These are phyloP conservation scores for Cruciata laevipes DNA, from an alignment of 257 asterid genomes.

Conservation along the genomic window DNA sequence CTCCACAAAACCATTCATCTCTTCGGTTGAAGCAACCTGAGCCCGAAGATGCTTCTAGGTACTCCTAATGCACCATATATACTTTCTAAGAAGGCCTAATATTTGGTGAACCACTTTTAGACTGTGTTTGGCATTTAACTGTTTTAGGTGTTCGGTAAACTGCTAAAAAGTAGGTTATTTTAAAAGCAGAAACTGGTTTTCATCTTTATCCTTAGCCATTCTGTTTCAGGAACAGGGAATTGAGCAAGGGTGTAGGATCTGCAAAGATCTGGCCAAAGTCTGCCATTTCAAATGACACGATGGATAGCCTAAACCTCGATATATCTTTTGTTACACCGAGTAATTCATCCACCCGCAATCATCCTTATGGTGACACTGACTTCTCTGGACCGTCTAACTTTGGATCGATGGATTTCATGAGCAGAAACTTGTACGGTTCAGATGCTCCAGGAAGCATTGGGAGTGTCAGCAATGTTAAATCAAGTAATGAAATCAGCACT, in stretches of 20 bases:
- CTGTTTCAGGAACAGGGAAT: slow-evolving; percentile 25
- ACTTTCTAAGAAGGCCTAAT: neutral
- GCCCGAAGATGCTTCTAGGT: slow-evolving; percentile 35
- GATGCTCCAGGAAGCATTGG: slow-evolving; percentile 16
- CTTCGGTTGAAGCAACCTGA: slow-evolving; percentile 22
- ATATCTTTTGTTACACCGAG: slow-evolving; percentile 16
- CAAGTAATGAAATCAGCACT: slow-evolving; percentile 8
- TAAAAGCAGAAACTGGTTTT: too few relatives aligned
- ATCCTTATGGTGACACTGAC: slow-evolving; percentile 17
- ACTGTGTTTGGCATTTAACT: too few relatives aligned
- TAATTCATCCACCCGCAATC: slow-evolving; percentile 15
- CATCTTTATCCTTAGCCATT: neutral
- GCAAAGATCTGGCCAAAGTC: slow-evolving; percentile 15
- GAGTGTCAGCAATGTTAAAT: neutral
- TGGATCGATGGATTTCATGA: slow-evolving; percentile 28
- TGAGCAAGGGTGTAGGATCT: slow-evolving; percentile 19
- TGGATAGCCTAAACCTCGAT: slow-evolving; percentile 13
- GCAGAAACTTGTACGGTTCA: slow-evolving; percentile 16
- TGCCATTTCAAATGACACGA: slow-evolving; percentile 14
- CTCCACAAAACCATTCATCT: slow-evolving; percentile 20
- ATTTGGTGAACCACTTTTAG: too few relatives aligned
- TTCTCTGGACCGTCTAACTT: slow-evolving; percentile 6
- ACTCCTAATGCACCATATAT: neutral
- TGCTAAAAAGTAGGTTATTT: too few relatives aligned
- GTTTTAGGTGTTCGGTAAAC: too few relatives aligned